Percentiles rank a stretch among this genome's conserved stretches.
These are phyloP conservation scores for Fusarium bactridioides DNA, from an alignment of 2,329 filamentous ascomycete species.

Conservation along the genomic window DNA sequence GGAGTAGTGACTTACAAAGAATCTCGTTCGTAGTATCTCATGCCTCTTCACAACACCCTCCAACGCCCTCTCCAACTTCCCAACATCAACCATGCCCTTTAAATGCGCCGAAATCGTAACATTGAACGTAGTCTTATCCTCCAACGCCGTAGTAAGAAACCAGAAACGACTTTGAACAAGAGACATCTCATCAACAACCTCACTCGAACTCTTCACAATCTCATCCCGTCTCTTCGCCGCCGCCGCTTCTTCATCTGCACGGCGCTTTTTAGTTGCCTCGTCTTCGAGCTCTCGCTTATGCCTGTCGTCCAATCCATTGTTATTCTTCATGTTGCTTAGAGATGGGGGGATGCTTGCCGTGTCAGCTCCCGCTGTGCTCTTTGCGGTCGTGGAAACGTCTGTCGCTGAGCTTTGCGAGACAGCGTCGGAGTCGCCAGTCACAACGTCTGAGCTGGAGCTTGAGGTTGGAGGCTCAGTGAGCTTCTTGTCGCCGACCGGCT, in stretches of 20 bases:
- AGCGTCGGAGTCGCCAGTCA: not conserved
- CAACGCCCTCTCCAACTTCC: not conserved
- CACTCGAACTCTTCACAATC: not conserved
- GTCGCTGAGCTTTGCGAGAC: conserved; percentile 1
- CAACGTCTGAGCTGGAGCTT: not conserved
- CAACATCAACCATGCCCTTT: not conserved
- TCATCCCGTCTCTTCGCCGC: not conserved
- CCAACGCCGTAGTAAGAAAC: conserved; percentile 3
- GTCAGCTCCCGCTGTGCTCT: not conserved
- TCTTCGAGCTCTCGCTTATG: not conserved
- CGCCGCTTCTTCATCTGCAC: not conserved
- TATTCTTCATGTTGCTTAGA: not conserved
- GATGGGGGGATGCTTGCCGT: conserved; percentile 2
- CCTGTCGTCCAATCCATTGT: not conserved
- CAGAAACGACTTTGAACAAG: not conserved
- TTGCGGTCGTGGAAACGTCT: not conserved
- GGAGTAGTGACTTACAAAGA: not conserved
- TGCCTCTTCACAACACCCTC: not conserved
- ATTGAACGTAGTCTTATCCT: conserved; percentile 1
- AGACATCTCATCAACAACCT: not conserved
- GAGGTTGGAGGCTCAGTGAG: not conserved
- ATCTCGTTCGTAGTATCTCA: not conserved
- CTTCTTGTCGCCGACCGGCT: not conserved
- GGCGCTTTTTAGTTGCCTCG: not conserved
- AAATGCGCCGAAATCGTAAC: conserved; percentile 3